Evolutionary conservation across 106 monocot species (phyloP).

Genomic region (Phalaenopsis equestris): DNA sequence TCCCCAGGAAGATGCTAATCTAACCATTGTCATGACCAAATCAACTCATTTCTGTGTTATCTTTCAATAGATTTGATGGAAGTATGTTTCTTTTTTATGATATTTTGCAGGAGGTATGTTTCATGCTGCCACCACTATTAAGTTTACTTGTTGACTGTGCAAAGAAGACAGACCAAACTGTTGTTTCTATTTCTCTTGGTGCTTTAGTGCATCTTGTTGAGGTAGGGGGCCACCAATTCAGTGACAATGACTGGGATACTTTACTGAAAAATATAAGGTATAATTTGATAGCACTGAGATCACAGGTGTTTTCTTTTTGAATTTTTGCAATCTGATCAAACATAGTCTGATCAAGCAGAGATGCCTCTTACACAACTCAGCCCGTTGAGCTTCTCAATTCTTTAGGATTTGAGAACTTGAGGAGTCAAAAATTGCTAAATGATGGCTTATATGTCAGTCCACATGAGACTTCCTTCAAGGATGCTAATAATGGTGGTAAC

Average conservation of each 20-base stretch:
- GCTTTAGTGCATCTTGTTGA: slow-evolving; percentile 96
- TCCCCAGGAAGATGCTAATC: neutral
- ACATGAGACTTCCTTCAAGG: slow-evolving; percentile 24
- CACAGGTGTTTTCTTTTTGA: neutral
- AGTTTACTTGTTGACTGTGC: slow-evolving; percentile 98
- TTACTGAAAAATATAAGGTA: slow-evolving; percentile 90
- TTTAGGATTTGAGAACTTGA: slow-evolving; percentile 61
- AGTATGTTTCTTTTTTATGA: neutral
- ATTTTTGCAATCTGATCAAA: slow-evolving; percentile 5
- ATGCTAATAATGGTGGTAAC: slow-evolving; percentile 18
- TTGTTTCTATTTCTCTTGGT: slow-evolving; percentile 91
- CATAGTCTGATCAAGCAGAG: slow-evolving; percentile 37
- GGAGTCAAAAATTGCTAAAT: slow-evolving; percentile 15
- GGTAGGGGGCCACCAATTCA: slow-evolving; percentile 94
- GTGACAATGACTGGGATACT: slow-evolving; percentile 89
- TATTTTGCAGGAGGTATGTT: slow-evolving; percentile 67
- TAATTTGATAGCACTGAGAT: neutral
- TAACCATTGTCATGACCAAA: neutral
- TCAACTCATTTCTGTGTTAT: neutral
- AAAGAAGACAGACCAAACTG: slow-evolving; percentile 92
- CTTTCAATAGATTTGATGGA: slow-evolving; percentile 1
- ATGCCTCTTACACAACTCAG: slow-evolving; percentile 94
- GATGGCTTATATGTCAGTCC: slow-evolving; percentile 22
- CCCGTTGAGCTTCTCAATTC: slow-evolving; percentile 96
- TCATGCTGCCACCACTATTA: slow-evolving; percentile 90